Evolutionary conservation across 2,329 filamentous ascomycete genomes (phyloP).

Genomic region (Rhynchosporium secalis): DNA sequence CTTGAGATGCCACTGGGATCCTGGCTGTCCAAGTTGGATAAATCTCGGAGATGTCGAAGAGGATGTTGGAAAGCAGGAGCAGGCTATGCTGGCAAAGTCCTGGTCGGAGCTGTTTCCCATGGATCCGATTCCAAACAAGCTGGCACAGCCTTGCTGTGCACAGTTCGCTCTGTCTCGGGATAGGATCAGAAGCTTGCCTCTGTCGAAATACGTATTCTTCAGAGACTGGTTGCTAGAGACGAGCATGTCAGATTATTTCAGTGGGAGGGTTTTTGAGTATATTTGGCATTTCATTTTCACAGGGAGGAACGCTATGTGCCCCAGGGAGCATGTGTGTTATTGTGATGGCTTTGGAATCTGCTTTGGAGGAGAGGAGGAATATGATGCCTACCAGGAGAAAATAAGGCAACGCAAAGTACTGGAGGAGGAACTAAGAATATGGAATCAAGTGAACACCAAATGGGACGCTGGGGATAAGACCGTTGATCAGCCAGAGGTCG

Average conservation of each 20-base stretch:
- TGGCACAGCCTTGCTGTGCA: conserved; percentile 61
- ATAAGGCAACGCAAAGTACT: conserved; percentile 13
- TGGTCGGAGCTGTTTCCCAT: conserved; percentile 40
- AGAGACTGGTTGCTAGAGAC: conserved; percentile 62
- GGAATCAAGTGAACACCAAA: conserved; percentile 9
- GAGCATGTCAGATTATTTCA: conserved; percentile 52
- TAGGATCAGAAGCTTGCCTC: conserved; percentile 50
- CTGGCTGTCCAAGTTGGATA: conserved; percentile 55
- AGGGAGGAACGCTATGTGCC: conserved; percentile 43
- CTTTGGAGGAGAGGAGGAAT: conserved; percentile 36
- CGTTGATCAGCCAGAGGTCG: conserved; percentile 18
- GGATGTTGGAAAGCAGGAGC: conserved; percentile 44
- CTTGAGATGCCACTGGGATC: conserved; percentile 58
- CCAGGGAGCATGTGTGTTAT: conserved; percentile 35
- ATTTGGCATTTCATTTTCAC: conserved; percentile 66
- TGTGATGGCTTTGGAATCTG: conserved; percentile 40
- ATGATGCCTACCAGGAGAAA: conserved; percentile 20
- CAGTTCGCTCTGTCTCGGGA: conserved; percentile 63
- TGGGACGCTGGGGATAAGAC: conserved; percentile 13
- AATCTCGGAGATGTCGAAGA: conserved; percentile 43
- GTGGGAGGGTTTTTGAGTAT: conserved; percentile 63
- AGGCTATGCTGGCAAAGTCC: conserved; percentile 45
- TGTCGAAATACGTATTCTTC: conserved; percentile 55
- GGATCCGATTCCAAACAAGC: conserved; percentile 45
- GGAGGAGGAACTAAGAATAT: conserved; percentile 21